phyloP scores from a whole-genome alignment of 805 yeast species.

The Ascoidea rubescens region DNA sequence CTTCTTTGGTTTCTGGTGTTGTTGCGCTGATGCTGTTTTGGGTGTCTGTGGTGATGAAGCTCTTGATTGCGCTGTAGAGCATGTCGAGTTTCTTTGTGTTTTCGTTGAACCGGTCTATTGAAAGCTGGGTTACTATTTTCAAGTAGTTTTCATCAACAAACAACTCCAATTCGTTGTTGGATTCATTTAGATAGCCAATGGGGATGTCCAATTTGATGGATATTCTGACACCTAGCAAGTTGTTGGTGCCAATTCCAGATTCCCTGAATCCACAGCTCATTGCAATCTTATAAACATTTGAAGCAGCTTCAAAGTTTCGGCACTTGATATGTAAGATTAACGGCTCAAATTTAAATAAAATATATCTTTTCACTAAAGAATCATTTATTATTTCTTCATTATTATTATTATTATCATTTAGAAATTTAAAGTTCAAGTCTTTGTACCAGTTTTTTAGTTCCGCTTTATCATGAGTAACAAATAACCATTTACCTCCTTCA shows the following conservation, averaged over 20 bases:
- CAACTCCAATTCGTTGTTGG: conserved; percentile 17
- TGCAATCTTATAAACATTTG: conserved; percentile 50
- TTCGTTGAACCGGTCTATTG: conserved; percentile 52
- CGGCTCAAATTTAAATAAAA: conserved; percentile 75
- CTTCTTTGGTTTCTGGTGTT: conserved; percentile 19
- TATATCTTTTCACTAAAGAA: conserved; percentile 29
- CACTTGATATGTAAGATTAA: conserved; percentile 76
- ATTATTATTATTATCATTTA: background rate
- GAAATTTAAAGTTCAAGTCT: conserved; percentile 7
- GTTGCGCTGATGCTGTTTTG: conserved; percentile 10
- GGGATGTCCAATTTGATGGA: conserved; percentile 69
- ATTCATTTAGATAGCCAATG: conserved; percentile 34
- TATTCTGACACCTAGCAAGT: conserved; percentile 64
- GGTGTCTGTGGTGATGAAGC: conserved; percentile 15
- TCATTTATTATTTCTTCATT: background rate
- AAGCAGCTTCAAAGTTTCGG: conserved; percentile 43
- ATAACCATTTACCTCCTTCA: conserved; percentile 73
- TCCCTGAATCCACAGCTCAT: conserved; percentile 83
- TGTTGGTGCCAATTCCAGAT: conserved; percentile 71
- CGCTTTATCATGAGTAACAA: conserved; percentile 52
- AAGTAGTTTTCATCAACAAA: conserved; percentile 43
- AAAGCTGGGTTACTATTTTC: conserved; percentile 33
- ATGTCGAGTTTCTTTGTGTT: conserved; percentile 43
- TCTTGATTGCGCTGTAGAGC: conserved; percentile 28
- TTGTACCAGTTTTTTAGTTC: conserved; percentile 37